Evolutionary conservation across 75 land plant genomes (phyloP), one percentile per base, ranked within the genome.

Genomic region (Ceratopteris richardii): DNA sequence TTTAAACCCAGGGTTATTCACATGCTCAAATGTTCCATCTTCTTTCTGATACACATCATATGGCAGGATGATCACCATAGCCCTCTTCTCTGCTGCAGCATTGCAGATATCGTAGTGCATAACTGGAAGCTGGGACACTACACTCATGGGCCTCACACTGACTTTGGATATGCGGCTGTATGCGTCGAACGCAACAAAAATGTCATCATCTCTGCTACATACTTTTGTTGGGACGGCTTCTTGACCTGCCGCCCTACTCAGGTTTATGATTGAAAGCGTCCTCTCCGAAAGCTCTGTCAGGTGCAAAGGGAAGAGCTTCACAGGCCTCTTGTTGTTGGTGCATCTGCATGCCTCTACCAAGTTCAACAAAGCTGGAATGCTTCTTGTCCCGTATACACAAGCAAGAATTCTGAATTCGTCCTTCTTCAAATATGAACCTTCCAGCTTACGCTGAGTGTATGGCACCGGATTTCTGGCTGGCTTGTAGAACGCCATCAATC

Each of bases 401-500:
- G 79, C 63, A 54, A 80, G 52, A 36, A 80, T 60, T 2, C 92
- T 68, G 43, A 83, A 60, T 67, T 78, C 73, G 12, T 61, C 39
- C 6, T 71, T 62, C 14, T 63, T 68, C n/a, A n/a, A n/a, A 14
- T 40, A 9, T 36, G 14, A 56, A 0, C 66, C 39, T 48, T 56
- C 44, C 25, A 80, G 53, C 0, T 70, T 75, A 20, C 84, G 51
- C 25, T 74, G 80, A 63, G 68, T 82, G 75, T 86, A 82, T 18
- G 85, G 84, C 12, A 67, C 54, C 0, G 68, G 51, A n/a, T 31
- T 66, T 62, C 83, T 46, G 17, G 96, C 87, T 13, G 96, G 96
- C 61, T 90, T 83, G 70, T 89, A 89, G 0, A 86, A 0, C 4
- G 73, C 72, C 64, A 69, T 80, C 22, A 89, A 83, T 14, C 76